Percentiles rank a stretch among this genome's conserved stretches.
Evolutionary conservation across 257 asterid species (phyloP).

Genomic region (Henckelia pumila): DNA sequence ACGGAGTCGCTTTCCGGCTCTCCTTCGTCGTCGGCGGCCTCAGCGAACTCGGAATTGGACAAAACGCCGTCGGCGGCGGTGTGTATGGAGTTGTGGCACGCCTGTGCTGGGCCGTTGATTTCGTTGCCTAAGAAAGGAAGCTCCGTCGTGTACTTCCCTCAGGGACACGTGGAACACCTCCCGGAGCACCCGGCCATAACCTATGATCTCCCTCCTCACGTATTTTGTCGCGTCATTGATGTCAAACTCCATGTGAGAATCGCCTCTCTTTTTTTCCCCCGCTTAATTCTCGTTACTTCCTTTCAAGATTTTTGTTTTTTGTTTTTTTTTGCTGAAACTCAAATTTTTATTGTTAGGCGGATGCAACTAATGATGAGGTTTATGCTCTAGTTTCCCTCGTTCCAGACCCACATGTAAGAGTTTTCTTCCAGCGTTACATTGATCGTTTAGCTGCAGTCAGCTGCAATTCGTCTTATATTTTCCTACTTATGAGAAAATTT

Average conservation of each 20-base stretch:
- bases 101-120: conserved; percentile 96
- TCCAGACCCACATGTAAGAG: conserved; percentile 71
- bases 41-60: conserved; percentile 33
- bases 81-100: conserved; percentile 98
- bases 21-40: conserved; percentile 33
- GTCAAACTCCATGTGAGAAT: conserved; percentile 76
- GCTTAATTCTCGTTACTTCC: neutral
- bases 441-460: neutral
- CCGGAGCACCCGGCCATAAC: conserved; percentile 51
- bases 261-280: neutral
- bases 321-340: conserved; percentile 10
- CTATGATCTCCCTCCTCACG: conserved; percentile 73
- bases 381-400: conserved; percentile 81
- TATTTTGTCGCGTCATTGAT: conserved; percentile 88
- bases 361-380: conserved; percentile 79
- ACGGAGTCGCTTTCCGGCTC: conserved; percentile 38
- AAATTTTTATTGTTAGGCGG: conserved; percentile 54
- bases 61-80: conserved; percentile 44
- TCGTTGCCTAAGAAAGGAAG: conserved; percentile 86
- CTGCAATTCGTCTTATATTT: conserved; percentile 1
- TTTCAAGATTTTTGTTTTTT: conserved; percentile 5
- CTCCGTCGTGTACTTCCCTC: conserved; percentile 83
- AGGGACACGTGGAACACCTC: conserved; percentile 82
- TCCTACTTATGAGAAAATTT: conserved; percentile 13
- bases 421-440: conserved; percentile 20